Percentiles rank a stretch among this genome's conserved stretches.
phyloP scores from a whole-genome alignment of 257 asterid species.

The Solanum pimpinellifolium region DNA sequence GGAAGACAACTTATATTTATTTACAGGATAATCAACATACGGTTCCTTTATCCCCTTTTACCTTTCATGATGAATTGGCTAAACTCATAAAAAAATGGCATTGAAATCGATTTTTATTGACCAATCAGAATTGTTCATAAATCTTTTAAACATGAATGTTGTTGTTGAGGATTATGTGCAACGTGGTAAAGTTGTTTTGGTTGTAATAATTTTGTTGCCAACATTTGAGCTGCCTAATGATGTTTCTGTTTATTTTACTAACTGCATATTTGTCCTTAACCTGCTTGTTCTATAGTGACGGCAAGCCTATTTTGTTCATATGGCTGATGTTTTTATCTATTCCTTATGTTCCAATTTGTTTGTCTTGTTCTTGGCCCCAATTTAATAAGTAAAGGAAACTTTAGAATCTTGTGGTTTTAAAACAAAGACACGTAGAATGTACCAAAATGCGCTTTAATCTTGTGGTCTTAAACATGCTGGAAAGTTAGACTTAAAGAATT shows the following conservation, averaged over 20 bases:
- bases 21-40: background rate
- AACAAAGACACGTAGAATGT: background rate
- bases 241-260: background rate
- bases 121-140: background rate
- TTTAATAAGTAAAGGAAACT: background rate
- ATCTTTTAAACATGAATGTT: background rate
- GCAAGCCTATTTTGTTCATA: background rate
- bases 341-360: background rate
- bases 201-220: background rate
- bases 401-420: background rate
- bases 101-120: background rate
- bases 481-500: background rate
- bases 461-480: background rate
- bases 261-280: background rate
- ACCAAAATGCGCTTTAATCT: background rate
- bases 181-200: background rate
- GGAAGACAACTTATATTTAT: background rate
- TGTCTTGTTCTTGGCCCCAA: background rate
- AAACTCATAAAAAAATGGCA: background rate
- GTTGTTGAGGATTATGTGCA: background rate
- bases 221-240: background rate
- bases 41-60: background rate
- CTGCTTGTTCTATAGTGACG: background rate
- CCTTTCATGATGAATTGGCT: background rate
- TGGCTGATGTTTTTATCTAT: background rate